Base-by-base conservation (phyloP, 768 basidiomycete genomes). In the Kwoniella newhampshirensis region DNA sequence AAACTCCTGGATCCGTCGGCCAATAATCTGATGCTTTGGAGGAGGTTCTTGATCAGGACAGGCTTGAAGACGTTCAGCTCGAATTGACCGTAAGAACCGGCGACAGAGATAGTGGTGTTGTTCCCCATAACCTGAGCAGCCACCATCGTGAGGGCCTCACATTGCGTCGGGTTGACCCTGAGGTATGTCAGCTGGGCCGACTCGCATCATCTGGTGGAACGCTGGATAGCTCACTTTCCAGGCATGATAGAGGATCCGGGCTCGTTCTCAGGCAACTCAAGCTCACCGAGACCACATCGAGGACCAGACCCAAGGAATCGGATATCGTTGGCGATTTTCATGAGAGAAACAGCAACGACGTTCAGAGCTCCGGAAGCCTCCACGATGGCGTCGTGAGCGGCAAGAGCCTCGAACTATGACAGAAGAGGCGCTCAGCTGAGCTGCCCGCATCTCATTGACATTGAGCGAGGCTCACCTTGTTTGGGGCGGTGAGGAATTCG, bases 31-130 rank as follows among this genome's bases (percentile, higher is more conserved):
- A 98, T 93, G 76, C 90, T 92, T 77, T 94, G 93, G 51, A 98
- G 80, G 27, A 99, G 88, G 77, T 96, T 98, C 81, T 93, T 96
- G 79, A 94, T 94, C 68, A 98, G 88, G 60, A 98, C 91, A 43
- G 96, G 96, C 80, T 99, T 99, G 82, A 97, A 99, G 15, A 98
- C 96, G 78, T 99, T 99, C 71, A 99, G 79, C 90, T 99, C 96
- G 72, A 99, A 98, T 74, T 98, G 96, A 39, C 96, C 96, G 72
- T 86, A 91, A 15, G 91, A 86, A 50, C 96, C 91, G 32, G 92
- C 93, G 63, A 99, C 80, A 68, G 87, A 88, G 75, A 98, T 89
- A 42, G 87, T 78, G 11, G 91, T 92, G 77, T 98, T 89, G 79
- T 98, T 99, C 39, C 96, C 96, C 78, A 98, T 94, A 4, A 98